A percentile compares a stretch with the other conserved stretches of the same genome.
Conservation (phyloP, 1,284 basidiomycete species). For the Ustilago curta region DNA sequence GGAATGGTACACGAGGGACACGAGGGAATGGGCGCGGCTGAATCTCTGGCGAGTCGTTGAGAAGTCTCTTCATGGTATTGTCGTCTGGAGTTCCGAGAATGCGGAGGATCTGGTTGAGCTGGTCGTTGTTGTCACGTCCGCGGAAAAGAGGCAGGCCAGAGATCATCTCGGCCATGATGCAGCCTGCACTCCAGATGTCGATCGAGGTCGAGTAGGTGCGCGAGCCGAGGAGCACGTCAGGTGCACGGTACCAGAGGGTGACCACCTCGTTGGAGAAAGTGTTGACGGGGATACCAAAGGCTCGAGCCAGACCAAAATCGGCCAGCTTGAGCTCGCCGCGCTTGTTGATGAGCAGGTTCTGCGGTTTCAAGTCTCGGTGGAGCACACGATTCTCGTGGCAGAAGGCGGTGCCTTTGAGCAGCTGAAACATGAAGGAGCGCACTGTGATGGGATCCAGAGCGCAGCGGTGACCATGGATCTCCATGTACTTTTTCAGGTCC, state of each 20-base stretch:
- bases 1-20: slow-evolving; percentile 89
- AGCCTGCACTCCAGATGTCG: slow-evolving; percentile 99
- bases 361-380: slow-evolving; percentile 96
- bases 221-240: slow-evolving; percentile 95
- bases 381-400: slow-evolving; percentile 99
- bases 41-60: slow-evolving; percentile 92
- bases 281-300: slow-evolving; percentile 71
- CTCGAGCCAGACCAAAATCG: slow-evolving; percentile 87
- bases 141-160: slow-evolving; percentile 96
- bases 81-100: slow-evolving; percentile 97
- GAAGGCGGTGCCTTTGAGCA: slow-evolving; percentile 96
- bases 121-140: slow-evolving; percentile 97
- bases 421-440: slow-evolving; percentile 95
- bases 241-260: slow-evolving; percentile 98
- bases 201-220: slow-evolving; percentile 98
- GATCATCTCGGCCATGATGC: slow-evolving; percentile 93
- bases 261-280: slow-evolving; percentile 73
- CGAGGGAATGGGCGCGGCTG: slow-evolving; percentile 87
- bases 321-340: slow-evolving; percentile 98
- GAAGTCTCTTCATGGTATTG: slow-evolving; percentile 86
- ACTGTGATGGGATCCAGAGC: slow-evolving; percentile 94
- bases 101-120: slow-evolving; percentile 95
- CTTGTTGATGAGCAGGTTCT: slow-evolving; percentile 96
- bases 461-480: slow-evolving; percentile 93
- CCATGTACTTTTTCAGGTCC: slow-evolving; percentile 99